phyloP scores from a whole-genome alignment of 1,284 basidiomycete species.

The Porogramme epimiltina region DNA sequence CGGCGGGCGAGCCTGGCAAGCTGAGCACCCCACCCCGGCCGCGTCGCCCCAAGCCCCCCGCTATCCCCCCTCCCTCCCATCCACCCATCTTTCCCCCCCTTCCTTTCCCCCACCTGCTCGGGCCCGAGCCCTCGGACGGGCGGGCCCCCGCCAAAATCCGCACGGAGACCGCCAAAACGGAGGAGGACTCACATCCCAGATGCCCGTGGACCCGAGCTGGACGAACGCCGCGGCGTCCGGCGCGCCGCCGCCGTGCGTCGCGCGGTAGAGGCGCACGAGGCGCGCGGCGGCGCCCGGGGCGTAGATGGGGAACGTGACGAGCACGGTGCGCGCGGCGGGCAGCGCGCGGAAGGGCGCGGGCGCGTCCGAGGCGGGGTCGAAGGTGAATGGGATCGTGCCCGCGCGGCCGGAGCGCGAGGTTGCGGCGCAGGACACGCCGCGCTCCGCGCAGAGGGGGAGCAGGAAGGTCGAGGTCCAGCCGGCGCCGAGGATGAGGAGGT shows the following conservation, averaged over 20 bases:
- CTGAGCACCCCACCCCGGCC: no score
- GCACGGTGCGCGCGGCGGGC: conserved; percentile 57
- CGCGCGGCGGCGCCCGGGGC: conserved; percentile 43
- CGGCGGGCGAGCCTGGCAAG: no score
- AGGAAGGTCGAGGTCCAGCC: conserved; percentile 72
- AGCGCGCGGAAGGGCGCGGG: conserved; percentile 44
- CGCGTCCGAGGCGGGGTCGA: conserved; percentile 45
- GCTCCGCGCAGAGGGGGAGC: conserved; percentile 50
- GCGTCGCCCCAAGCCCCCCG: no score
- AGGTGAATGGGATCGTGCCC: conserved; percentile 50
- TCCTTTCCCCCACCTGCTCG: not conserved
- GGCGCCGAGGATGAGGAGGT: conserved; percentile 67
- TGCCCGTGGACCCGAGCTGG: conserved; percentile 62
- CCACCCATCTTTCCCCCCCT: no score
- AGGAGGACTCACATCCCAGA: conserved; percentile 57
- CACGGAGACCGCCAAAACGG: not conserved
- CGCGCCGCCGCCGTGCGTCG: conserved; percentile 31
- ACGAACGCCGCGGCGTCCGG: conserved; percentile 42
- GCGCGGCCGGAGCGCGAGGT: conserved; percentile 55
- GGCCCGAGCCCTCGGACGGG: not conserved
- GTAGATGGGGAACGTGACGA: conserved; percentile 66
- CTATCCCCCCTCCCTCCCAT: no score
- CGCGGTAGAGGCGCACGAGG: conserved; percentile 37
- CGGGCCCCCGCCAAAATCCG: no score
- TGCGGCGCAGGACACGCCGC: conserved; percentile 48